Conservation (phyloP, 805 yeast species). For the Pichia sporocuriosa region DNA sequence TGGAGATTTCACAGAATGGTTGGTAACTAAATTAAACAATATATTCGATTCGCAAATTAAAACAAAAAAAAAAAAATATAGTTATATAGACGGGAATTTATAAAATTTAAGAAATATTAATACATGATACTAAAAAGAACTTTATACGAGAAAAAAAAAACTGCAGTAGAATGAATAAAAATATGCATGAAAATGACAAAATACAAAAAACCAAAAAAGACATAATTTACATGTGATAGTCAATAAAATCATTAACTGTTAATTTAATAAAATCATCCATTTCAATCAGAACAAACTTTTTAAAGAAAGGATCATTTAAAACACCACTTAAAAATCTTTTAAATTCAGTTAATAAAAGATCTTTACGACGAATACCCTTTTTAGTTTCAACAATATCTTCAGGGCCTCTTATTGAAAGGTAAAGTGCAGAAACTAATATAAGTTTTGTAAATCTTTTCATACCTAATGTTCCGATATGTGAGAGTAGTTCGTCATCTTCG, state of each 20-base stretch:
- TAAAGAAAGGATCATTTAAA: conserved; percentile 22
- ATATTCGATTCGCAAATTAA: background rate
- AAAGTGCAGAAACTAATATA: conserved; percentile 16
- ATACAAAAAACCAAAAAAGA: background rate
- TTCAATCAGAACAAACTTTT: conserved; percentile 18
- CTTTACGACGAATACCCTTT: conserved; percentile 16
- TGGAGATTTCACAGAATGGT: conserved; percentile 46
- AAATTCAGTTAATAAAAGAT: conserved; percentile 24
- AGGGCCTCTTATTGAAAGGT: conserved; percentile 13
- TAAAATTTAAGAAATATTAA: too few species aligned
- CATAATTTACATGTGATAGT: conserved; percentile 22
- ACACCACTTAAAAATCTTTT: conserved; percentile 25
- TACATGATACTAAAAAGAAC: too few species aligned
- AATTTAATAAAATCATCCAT: conserved; percentile 28
- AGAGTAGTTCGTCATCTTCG: conserved; percentile 7
- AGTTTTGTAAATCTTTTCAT: conserved; percentile 16
- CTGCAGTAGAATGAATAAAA: background rate
- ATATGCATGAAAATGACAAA: background rate
- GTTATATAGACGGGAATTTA: too few species aligned
- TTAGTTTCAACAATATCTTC: conserved; percentile 14
- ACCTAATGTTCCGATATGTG: conserved; percentile 11
- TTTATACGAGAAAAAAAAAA: too few species aligned
- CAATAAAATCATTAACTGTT: conserved; percentile 28
- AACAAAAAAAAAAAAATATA: too few species aligned
- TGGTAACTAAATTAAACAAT: conserved; percentile 8